Base-by-base conservation (phyloP, 768 basidiomycete genomes). In the Cyclocybe aegerita region DNA sequence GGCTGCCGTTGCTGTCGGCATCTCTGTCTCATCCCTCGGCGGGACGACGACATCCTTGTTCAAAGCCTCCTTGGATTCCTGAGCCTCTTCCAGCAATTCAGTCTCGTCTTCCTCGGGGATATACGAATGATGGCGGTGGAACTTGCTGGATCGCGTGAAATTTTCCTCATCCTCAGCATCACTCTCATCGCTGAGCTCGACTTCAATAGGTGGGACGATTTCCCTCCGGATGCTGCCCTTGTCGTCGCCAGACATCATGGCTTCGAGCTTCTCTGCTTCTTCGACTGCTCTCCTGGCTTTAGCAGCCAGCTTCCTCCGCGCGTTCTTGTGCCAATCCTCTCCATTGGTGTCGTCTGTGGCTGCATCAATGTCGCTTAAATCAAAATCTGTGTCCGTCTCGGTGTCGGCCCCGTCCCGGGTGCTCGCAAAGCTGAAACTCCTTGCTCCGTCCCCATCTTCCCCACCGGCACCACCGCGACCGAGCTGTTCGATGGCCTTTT, bases 401-500 rank as follows among this genome's bases (percentile, higher is more conserved):
- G 80, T 80, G 36, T 83, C 82, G 44, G 72, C 75, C 9, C 78
- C 79, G 46, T 79, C 85, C 11, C 74, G 74, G 3, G 81, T 81
- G 59, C 88, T 88, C 2, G 82, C 77, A 61, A 92, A 93, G 58
- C 88, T 88, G 66, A 90, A 90, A 59, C 88, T 87, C 29, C 83
- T 78, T 1, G 75, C 70, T 6, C 80, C 83, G 49, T 86, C 82
- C 11, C 72, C 71, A 59, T 79, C 79, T 14, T 86, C 82, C 14
- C 71, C 72, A 55, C 77, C 77, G 9, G 55, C 61, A 16, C 67
- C 69, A 30, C 70, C 71, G 39, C 76, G 72, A 7, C 86, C 88
- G 17, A 93, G 83, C 59, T 93, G 90, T 53, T 94, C 90, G 59
- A 95, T 93, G 14, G 92, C 93, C 56, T 90, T 73, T 66, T 96